A percentile compares a stretch with the other conserved stretches of the same genome.
Conservation (phyloP, 2,329 filamentous ascomycete genomes). For the Lachnellula arida region DNA sequence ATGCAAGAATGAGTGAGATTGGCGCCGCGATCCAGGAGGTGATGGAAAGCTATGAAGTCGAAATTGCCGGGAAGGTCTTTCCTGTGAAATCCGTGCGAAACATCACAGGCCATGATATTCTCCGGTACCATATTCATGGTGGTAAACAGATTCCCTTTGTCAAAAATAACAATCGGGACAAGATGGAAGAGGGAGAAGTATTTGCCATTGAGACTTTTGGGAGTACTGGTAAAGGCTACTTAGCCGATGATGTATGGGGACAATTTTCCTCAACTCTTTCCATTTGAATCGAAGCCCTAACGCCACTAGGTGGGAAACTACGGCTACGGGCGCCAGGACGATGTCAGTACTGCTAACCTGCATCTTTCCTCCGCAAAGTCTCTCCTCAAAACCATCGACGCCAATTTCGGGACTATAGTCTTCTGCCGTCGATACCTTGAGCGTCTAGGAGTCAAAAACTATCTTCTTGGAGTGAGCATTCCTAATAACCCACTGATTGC, state of each 20-base stretch:
- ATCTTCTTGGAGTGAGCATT: constrained; percentile 74
- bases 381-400: constrained; percentile 83
- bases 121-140: constrained; percentile 85
- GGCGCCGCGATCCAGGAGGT: constrained; percentile 54
- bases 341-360: constrained; percentile 45
- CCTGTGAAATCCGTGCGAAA: constrained; percentile 52
- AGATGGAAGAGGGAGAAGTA: constrained; percentile 96
- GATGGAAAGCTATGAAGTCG: constrained; percentile 59
- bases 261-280: neutral
- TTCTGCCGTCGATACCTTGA: constrained; percentile 90
- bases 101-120: constrained; percentile 72
- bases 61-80: constrained; percentile 46
- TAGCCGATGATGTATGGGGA: constrained; percentile 70
- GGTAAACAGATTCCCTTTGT: constrained; percentile 93
- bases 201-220: constrained; percentile 97
- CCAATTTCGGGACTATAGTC: constrained; percentile 91
- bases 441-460: constrained; percentile 90
- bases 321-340: constrained; percentile 49
- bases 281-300: constrained; percentile 8
- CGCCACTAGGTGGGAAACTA: constrained; percentile 64
- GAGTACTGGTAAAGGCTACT: constrained; percentile 84
- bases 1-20: constrained; percentile 72
- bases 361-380: constrained; percentile 78
- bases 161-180: constrained; percentile 79
- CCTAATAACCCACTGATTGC: constrained; percentile 39